Conservation (phyloP, 495 filamentous ascomycete species). For the Neurospora africana region DNA sequence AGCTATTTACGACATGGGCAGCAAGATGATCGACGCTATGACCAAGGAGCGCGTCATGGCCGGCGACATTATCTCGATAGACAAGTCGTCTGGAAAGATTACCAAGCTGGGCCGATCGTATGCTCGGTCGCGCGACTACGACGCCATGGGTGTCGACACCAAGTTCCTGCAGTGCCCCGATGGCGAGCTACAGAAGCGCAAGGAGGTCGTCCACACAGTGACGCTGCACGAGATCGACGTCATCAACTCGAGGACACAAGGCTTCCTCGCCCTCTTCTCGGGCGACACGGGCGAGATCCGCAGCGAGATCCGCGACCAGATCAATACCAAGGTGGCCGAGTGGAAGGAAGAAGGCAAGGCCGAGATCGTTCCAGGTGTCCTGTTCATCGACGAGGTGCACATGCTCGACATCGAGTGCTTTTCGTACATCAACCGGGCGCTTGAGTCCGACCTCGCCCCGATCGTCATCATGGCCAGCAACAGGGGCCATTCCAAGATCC, state of each 20-base stretch:
- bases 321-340: slow-evolving; percentile 94
- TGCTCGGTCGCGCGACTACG: slow-evolving; percentile 90
- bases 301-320: slow-evolving; percentile 94
- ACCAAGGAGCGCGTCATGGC: slow-evolving; percentile 98
- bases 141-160: slow-evolving; percentile 97
- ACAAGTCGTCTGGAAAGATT: slow-evolving; percentile 95
- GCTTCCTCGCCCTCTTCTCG: slow-evolving; percentile 91
- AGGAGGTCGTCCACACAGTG: slow-evolving; percentile 94
- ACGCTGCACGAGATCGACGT: slow-evolving; percentile 98
- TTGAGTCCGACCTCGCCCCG: slow-evolving; percentile 86
- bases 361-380: slow-evolving; percentile 90
- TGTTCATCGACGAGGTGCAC: slow-evolving; percentile 99
- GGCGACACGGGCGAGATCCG: slow-evolving; percentile 97
- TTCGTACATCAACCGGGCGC: slow-evolving; percentile 92
- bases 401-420: slow-evolving; percentile 99
- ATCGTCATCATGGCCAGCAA: slow-evolving; percentile 99
- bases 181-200: slow-evolving; percentile 92
- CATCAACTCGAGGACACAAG: slow-evolving; percentile 95
- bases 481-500: slow-evolving; percentile 79
- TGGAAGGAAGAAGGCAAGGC: slow-evolving; percentile 99
- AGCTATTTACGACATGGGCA: slow-evolving; percentile 97
- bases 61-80: slow-evolving; percentile 94
- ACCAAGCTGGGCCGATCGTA: slow-evolving; percentile 91
- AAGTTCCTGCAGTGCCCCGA: slow-evolving; percentile 99
- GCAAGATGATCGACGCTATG: slow-evolving; percentile 99